A percentile compares a stretch with the other conserved stretches of the same genome.
phyloP scores from a whole-genome alignment of 2,329 filamentous ascomycete genomes.

The Lecanosticta acicola region DNA sequence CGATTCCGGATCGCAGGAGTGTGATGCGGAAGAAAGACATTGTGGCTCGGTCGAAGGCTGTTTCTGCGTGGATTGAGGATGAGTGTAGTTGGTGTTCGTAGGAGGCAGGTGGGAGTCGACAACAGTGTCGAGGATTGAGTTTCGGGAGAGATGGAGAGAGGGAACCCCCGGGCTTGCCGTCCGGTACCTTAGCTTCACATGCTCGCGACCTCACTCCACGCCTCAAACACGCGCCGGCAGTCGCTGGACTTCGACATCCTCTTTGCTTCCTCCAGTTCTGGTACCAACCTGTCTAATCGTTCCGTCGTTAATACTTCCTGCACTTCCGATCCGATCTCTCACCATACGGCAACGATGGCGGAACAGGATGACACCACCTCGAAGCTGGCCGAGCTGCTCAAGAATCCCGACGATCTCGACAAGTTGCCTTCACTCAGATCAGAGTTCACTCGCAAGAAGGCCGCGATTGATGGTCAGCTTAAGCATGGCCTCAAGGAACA shows the following conservation, averaged over 20 bases:
- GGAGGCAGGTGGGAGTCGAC: too few species aligned
- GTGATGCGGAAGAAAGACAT: slow-evolving; percentile 76
- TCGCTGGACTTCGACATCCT: too few species aligned
- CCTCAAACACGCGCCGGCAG: not conserved
- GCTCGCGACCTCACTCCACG: not conserved
- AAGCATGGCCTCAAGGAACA: slow-evolving; percentile 84
- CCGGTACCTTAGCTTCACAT: not conserved
- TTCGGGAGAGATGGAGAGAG: too few species aligned
- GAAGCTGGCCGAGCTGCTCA: slow-evolving; percentile 86
- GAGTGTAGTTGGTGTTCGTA: too few species aligned
- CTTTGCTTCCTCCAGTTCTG: too few species aligned
- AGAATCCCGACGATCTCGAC: slow-evolving; percentile 93
- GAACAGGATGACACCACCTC: slow-evolving; percentile 29
- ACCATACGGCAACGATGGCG: slow-evolving; percentile 21
- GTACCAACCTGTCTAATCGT: too few species aligned
- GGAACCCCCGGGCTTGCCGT: too few species aligned
- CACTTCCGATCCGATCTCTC: not conserved
- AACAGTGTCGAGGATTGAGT: not conserved
- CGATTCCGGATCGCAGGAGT: slow-evolving; percentile 82
- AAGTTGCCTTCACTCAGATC: slow-evolving; percentile 85
- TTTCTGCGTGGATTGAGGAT: not conserved
- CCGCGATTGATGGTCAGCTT: slow-evolving; percentile 82
- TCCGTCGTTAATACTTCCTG: too few species aligned
- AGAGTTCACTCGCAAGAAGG: slow-evolving; percentile 92
- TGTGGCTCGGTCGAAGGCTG: not conserved